Base-by-base conservation (phyloP, 352 stramenopile species). In the Phytophthora citrophthora region DNA sequence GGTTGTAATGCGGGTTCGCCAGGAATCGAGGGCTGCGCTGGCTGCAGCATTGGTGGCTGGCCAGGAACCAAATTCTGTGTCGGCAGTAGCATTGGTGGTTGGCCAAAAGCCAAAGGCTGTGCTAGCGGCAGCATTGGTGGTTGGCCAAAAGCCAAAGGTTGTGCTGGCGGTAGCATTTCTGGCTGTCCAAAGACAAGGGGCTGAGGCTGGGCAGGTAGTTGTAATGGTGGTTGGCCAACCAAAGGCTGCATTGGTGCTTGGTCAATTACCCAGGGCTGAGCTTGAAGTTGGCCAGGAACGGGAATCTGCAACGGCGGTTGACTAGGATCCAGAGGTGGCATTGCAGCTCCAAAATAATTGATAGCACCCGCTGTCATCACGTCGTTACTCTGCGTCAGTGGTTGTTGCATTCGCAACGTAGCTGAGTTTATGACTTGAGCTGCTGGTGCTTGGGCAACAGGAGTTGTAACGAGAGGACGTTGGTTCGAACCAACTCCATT, bases 81-180 rank as follows among this genome's bases (percentile, higher is more conserved):
- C 32, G 38, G 61, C 4, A 45, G 53, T 49, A 39, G 38, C 15
- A 68, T 24, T 44, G 45, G 32, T 67, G 7, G 20, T 26, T 55
- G 46, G 29, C n/a, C 20, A 31, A 18, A n/a, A 23, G 4, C n/a
- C 15, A 36, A 12, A 31, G 23, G 23, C 44, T 20, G 27, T 27
- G 27, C 38, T 38, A 36, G 60, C 3, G 41, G 49, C 27, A 29
- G 41, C 20, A 66, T 20, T 29, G 29, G 36, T 64, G 15, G 12
- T 32, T 51, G 50, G 15, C 26, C 58, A 53, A 10, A 29, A 53
- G 12, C n/a, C 11, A 49, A 5, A 38, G 48, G 40, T 11, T 47
- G 62, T 27, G 27, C 54, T 50, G 56, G 49, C 18, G n/a, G 15
- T n/a, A 48, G 29, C 32, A 64, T 44, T 46, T 31, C 26, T 39